Conservation (phyloP, 2,329 filamentous ascomycete genomes). For the Akanthomyces lecanii region DNA sequence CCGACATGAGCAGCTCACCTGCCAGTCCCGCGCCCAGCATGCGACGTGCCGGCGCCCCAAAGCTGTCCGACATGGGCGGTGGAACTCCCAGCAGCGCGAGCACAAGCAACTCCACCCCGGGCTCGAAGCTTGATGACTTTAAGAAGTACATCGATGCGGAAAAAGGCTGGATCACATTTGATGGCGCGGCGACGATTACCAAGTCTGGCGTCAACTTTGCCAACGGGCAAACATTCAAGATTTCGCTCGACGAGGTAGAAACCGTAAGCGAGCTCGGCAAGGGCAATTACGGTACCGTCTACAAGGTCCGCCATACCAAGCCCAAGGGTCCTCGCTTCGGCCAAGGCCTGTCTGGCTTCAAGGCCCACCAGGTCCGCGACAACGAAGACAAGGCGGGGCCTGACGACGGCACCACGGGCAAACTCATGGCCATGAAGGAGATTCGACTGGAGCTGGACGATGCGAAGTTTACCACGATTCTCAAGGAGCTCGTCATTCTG, state of each 20-base stretch:
- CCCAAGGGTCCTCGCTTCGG: slow-evolving; percentile 55
- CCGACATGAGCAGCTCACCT: slow-evolving; percentile 42
- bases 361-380: slow-evolving; percentile 30
- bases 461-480: slow-evolving; percentile 91
- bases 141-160: slow-evolving; percentile 86
- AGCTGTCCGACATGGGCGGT: slow-evolving; percentile 39
- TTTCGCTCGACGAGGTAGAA: slow-evolving; percentile 93
- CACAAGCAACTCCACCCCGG: slow-evolving; percentile 29
- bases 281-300: slow-evolving; percentile 97
- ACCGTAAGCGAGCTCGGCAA: slow-evolving; percentile 91
- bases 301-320: slow-evolving; percentile 87
- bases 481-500: slow-evolving; percentile 94
- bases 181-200: slow-evolving; percentile 86
- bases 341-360: slow-evolving; percentile 50
- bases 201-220: slow-evolving; percentile 88
- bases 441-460: slow-evolving; percentile 94
- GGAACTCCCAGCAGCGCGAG: slow-evolving; percentile 21
- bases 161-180: slow-evolving; percentile 86
- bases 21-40: slow-evolving; percentile 24
- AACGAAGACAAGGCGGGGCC: slow-evolving; percentile 30
- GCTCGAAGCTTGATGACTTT: slow-evolving; percentile 54
- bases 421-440: slow-evolving; percentile 99
- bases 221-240: slow-evolving; percentile 83
- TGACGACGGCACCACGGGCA: slow-evolving; percentile 55
- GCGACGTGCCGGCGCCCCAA: slow-evolving; percentile 36